Evolutionary conservation across 345 rosid genomes (phyloP), one percentile per base, ranked within the genome.

Genomic region (Gossypium raimondii): DNA sequence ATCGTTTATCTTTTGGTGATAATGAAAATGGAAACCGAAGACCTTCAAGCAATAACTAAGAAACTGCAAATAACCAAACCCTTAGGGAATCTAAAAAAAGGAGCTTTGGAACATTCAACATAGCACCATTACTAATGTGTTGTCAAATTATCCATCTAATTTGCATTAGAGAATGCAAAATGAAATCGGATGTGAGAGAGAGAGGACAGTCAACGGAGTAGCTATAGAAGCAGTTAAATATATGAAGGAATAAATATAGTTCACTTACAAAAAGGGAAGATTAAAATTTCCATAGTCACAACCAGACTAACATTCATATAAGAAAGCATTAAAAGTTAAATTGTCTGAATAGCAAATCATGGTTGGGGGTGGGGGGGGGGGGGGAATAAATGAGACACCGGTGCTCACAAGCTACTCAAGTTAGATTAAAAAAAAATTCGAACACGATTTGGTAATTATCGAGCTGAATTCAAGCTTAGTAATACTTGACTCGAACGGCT

Each of bases 1-100:
- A 65, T 51, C 13, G 8, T 56, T 75, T 34, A n/a, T 52, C 51
- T 43, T 78, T 68, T 59, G 78, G 75, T 53, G 51, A 70, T 61
- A 77, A 67, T 18, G 56, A 44, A 5, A 67, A 75, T 34, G 68
- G 48, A 47, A 68, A 20, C 52, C 71, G 38, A 67, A 74, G 9
- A 18, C 9, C 67, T 78, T 27, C 64, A 65, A 72, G 51, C 59
- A 58, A 61, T 27, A 73, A 62, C 12, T 60, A 73, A 48, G 56
- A 50, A 48, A 64, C 17, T 24, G 47, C 50, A 29, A 22, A 43
- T 25, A 58, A 14, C 20, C 29, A 72, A 72, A 59, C 53, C 57
- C 57, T 24, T 18, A 0, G 34, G 53, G 50, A 73, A 27, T 27
- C 3, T 9, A 73, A 51, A 17, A 50, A 18, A 5, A 24, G 2